Conservation (phyloP, 2,329 filamentous ascomycete species). For the Ceratocystiopsis minuta region DNA sequence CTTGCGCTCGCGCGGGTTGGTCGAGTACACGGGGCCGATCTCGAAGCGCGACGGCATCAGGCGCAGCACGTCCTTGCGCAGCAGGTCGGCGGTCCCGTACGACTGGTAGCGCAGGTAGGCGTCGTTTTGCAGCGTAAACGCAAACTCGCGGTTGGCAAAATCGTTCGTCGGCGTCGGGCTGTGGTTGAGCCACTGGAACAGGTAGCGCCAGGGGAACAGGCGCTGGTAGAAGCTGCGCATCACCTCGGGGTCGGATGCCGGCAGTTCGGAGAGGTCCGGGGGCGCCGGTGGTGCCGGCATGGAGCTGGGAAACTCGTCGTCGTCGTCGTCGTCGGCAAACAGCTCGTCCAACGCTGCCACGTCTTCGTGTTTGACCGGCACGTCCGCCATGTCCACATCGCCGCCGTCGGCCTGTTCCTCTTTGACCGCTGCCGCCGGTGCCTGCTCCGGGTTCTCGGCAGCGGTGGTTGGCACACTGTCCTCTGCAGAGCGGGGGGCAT, state of each 20-base stretch:
- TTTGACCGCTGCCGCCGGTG: not conserved
- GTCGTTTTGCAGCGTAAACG: conserved; percentile 84
- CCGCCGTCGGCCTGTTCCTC: too few species aligned
- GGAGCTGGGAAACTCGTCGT: conserved; percentile 39
- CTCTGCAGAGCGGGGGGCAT: too few species aligned
- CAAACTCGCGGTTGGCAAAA: conserved; percentile 88
- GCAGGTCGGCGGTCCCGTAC: conserved; percentile 36
- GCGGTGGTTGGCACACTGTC: not conserved
- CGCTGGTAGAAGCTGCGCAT: conserved; percentile 93
- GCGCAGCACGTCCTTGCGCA: conserved; percentile 80
- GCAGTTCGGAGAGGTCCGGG: conserved; percentile 24
- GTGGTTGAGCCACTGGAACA: conserved; percentile 98
- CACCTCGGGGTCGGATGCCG: conserved; percentile 53
- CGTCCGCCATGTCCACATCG: too few species aligned
- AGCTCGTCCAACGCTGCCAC: conserved; percentile 34
- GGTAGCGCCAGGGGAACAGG: conserved; percentile 80
- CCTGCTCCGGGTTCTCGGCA: conserved; percentile 1
- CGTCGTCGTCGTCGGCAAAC: conserved; percentile 35
- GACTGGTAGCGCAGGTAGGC: conserved; percentile 84
- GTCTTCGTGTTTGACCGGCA: too few species aligned
- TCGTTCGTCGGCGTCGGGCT: conserved; percentile 69
- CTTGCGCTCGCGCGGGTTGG: conserved; percentile 88
- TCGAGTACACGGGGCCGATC: conserved; percentile 91
- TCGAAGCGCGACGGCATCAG: conserved; percentile 89
- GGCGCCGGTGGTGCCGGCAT: conserved; percentile 1